phyloP scores from a whole-genome alignment of 768 basidiomycete genomes.

The Mycena vitilis region DNA sequence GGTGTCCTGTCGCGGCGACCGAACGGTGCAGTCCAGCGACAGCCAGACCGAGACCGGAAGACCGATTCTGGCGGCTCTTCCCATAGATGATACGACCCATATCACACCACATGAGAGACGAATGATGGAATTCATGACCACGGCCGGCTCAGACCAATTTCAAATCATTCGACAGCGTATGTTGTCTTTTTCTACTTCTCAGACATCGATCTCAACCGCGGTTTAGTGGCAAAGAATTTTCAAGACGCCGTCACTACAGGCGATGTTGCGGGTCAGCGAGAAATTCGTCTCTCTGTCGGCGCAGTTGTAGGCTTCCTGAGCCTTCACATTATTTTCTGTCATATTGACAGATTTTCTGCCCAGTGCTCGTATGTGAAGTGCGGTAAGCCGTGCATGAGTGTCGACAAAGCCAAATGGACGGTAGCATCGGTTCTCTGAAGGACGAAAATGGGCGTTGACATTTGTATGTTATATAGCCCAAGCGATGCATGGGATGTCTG shows the following conservation, averaged over 20 bases:
- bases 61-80: conserved; percentile 5
- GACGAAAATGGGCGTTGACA: conserved; percentile 5
- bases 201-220: neutral
- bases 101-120: conserved; percentile 25
- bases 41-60: neutral
- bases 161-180: conserved; percentile 18
- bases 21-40: neutral
- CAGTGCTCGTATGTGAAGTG: conserved; percentile 26
- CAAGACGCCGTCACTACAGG: conserved; percentile 18
- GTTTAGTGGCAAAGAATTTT: conserved; percentile 26
- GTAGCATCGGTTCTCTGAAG: conserved; percentile 6
- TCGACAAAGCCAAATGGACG: conserved; percentile 20
- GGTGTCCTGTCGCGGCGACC: conserved; percentile 10
- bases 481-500: conserved; percentile 28
- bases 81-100: conserved; percentile 19
- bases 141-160: conserved; percentile 16
- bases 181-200: neutral
- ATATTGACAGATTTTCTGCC: neutral
- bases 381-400: conserved; percentile 25
- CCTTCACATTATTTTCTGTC: neutral
- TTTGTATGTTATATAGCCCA: conserved; percentile 11
- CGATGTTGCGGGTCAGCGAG: conserved; percentile 13
- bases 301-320: conserved; percentile 8
- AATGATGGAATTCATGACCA: conserved; percentile 21
- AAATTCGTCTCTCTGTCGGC: conserved; percentile 26